phyloP scores from a whole-genome alignment of 1,284 basidiomycete genomes.

The Rhodotorula sp. region DNA sequence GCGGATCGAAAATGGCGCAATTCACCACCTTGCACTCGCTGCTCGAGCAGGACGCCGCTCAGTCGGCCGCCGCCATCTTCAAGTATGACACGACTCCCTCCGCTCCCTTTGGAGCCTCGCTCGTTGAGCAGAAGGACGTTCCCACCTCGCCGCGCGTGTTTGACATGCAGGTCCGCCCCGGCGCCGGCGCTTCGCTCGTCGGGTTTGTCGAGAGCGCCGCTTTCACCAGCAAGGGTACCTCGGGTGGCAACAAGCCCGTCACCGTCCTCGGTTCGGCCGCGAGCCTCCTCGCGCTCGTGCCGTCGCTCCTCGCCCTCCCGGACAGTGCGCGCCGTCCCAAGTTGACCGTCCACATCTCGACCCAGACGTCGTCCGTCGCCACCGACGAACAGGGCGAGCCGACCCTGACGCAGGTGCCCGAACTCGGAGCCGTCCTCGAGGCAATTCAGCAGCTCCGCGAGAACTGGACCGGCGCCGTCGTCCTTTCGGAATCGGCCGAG shows the following conservation, averaged over 20 bases:
- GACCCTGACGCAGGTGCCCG: conserved; percentile 59
- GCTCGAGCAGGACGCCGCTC: conserved; percentile 26
- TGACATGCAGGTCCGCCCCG: conserved; percentile 76
- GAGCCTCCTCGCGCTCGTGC: conserved; percentile 66
- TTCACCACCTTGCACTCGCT: conserved; percentile 21
- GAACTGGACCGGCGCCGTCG: conserved; percentile 60
- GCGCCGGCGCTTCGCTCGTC: conserved; percentile 77
- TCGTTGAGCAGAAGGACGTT: neutral
- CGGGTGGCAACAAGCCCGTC: conserved; percentile 44
- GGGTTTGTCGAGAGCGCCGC: conserved; percentile 60
- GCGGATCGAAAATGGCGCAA: neutral
- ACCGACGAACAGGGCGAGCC: conserved; percentile 73
- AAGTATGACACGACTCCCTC: conserved; percentile 77
- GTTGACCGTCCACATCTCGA: conserved; percentile 54
- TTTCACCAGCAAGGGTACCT: conserved; percentile 60
- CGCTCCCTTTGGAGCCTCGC: conserved; percentile 68
- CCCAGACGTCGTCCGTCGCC: conserved; percentile 54
- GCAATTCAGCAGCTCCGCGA: conserved; percentile 26
- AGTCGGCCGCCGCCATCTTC: conserved; percentile 56
- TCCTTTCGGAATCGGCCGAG: conserved; percentile 76
- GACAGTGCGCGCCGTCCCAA: conserved; percentile 61
- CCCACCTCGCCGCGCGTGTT: conserved; percentile 56
- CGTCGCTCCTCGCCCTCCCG: conserved; percentile 65
- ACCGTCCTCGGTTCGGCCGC: conserved; percentile 49
- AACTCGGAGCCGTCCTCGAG: conserved; percentile 58